Percentiles rank a stretch among this genome's conserved stretches.
phyloP scores from a whole-genome alignment of 176 grass and related monocot species.

The Leersia perrieri region DNA sequence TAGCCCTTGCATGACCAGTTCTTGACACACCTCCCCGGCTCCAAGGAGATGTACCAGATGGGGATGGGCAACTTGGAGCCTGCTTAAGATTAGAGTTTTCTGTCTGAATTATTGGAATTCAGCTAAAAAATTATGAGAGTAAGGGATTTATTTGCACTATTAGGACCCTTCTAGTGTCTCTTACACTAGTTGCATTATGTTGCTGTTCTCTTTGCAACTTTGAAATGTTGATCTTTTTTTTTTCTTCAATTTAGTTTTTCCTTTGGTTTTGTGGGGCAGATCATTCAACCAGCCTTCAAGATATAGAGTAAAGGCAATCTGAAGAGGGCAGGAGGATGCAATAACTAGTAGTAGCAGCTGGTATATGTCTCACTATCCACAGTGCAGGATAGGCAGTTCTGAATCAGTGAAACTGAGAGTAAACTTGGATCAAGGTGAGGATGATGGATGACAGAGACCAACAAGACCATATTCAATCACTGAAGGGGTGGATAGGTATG shows the following conservation, averaged over 20 bases:
- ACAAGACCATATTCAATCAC: neutral
- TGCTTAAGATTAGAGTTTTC: neutral
- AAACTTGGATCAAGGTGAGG: neutral
- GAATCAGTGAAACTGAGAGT: neutral
- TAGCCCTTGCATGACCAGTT: neutral
- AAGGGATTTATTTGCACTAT: neutral
- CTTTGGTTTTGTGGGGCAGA: neutral
- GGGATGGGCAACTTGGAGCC: neutral
- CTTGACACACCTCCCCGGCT: neutral
- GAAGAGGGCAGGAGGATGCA: conserved; percentile 17
- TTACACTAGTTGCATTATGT: neutral
- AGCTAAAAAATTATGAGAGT: neutral
- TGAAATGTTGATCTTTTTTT: neutral
- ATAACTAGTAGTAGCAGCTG: neutral
- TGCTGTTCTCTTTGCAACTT: neutral
- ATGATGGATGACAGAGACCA: conserved; percentile 8
- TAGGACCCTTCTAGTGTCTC: neutral
- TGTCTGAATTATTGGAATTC: neutral
- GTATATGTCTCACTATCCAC: neutral
- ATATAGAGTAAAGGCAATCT: conserved; percentile 6
- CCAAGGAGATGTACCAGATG: neutral
- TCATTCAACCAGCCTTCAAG: neutral
- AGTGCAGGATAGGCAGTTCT: neutral
- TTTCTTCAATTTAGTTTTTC: neutral
- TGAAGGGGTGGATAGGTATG: neutral